A percentile compares a stretch with the other conserved stretches of the same genome.
Evolutionary conservation across 2,329 filamentous ascomycete genomes (phyloP).

Genomic region (Thermoascus crustaceus): DNA sequence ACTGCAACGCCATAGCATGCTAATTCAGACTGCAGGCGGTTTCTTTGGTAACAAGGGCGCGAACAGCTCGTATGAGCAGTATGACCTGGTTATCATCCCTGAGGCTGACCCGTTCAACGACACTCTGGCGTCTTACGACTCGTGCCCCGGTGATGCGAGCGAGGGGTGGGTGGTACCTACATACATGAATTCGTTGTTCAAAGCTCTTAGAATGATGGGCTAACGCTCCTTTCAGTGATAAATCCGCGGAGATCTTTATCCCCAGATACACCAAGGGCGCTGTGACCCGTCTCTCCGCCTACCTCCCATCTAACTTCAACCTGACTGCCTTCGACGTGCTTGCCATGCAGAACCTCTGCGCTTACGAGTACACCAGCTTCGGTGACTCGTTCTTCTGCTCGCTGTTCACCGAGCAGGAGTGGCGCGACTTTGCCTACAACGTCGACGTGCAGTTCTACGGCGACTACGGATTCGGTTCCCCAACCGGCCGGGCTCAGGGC

Average conservation of each 20-base stretch:
- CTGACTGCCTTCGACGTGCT: conserved; percentile 46
- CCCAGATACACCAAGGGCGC: conserved; percentile 40
- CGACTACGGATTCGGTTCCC: conserved; percentile 41
- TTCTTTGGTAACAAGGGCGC: conserved; percentile 22
- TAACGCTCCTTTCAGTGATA: conserved; percentile 18
- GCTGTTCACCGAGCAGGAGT: conserved; percentile 49
- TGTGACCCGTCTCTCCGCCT: conserved; percentile 39
- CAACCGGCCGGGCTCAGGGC: conserved; percentile 45
- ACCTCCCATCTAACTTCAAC: conserved; percentile 41
- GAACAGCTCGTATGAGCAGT: conserved; percentile 20
- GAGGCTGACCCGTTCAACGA: conserved; percentile 46
- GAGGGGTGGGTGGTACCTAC: conserved; percentile 10
- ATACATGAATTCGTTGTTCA: background rate
- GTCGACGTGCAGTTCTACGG: conserved; percentile 45
- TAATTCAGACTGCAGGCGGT: conserved; percentile 23
- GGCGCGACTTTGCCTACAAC: conserved; percentile 47
- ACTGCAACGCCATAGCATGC: conserved; percentile 33
- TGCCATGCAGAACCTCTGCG: conserved; percentile 46
- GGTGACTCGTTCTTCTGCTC: conserved; percentile 45
- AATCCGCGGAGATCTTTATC: conserved; percentile 33
- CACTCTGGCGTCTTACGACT: conserved; percentile 45
- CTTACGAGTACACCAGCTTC: conserved; percentile 46
- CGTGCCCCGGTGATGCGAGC: conserved; percentile 39
- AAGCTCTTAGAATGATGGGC: conserved; percentile 15
- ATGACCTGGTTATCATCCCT: conserved; percentile 43